These are phyloP conservation scores for Spinacia oleracea DNA, from an alignment of 179 eudicot species.

Conservation along the genomic window DNA sequence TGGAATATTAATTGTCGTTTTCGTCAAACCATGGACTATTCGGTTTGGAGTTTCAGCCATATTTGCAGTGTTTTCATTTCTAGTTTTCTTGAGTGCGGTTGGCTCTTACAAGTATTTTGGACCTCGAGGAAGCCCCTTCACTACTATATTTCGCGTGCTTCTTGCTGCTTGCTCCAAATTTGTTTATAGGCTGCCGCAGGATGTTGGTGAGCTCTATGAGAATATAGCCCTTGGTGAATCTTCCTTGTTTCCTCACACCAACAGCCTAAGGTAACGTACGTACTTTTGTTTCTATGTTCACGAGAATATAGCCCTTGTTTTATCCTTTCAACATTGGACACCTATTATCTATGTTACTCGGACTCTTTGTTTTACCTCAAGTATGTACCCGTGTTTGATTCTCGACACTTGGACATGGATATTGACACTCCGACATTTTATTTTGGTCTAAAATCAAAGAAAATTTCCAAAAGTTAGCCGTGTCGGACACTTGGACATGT, in stretches of 20 bases:
- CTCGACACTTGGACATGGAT: too few relatives aligned
- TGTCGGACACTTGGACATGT: too few relatives aligned
- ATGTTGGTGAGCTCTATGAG: constrained; percentile 30
- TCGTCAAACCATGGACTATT: constrained; percentile 50
- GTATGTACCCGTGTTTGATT: too few relatives aligned
- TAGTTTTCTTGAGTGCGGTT: constrained; percentile 36
- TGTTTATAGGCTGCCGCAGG: constrained; percentile 16
- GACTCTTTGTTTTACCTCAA: too few relatives aligned
- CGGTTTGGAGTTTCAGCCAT: constrained; percentile 51
- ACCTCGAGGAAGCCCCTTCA: constrained; percentile 45
- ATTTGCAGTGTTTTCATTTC: constrained; percentile 30
- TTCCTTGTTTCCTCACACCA: constrained; percentile 30
- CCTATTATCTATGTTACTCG: too few relatives aligned
- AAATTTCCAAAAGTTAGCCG: too few relatives aligned
- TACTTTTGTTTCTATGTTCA: too few relatives aligned
- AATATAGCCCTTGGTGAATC: neutral
- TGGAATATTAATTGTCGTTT: constrained; percentile 29
- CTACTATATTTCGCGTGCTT: constrained; percentile 36
- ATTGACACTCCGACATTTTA: too few relatives aligned
- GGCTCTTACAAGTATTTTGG: constrained; percentile 18
- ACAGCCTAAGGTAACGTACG: constrained; percentile 33
- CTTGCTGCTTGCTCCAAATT: constrained; percentile 36
- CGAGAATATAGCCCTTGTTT: too few relatives aligned
- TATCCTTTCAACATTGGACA: too few relatives aligned
- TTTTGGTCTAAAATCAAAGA: too few relatives aligned